phyloP scores from a whole-genome alignment of 768 basidiomycete species.

The Xerocomus spinulosus region DNA sequence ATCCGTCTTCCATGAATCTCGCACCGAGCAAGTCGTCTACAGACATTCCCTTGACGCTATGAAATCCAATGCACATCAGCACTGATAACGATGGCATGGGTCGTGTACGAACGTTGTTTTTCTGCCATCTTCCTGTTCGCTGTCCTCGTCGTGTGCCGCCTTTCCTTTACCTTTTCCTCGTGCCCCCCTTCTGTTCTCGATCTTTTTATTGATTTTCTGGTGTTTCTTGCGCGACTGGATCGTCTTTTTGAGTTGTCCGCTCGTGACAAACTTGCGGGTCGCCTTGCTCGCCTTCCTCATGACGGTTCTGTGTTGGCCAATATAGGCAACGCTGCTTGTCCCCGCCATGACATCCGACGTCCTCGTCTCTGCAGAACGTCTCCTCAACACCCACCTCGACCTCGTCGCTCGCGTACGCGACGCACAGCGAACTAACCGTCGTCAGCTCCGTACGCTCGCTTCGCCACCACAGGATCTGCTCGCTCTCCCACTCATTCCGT shows the following conservation, averaged over 20 bases:
- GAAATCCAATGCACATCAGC: conserved; percentile 2
- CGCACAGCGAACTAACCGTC: conserved; percentile 53
- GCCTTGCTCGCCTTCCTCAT: conserved; percentile 63
- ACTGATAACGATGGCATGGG: neutral
- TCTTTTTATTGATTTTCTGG: conserved; percentile 69
- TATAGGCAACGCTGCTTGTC: conserved; percentile 17
- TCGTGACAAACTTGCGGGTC: conserved; percentile 82
- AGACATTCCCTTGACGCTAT: conserved; percentile 44
- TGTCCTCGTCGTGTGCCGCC: conserved; percentile 25
- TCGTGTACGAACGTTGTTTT: conserved; percentile 10
- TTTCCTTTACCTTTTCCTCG: conserved; percentile 35
- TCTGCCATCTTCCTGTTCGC: conserved; percentile 13
- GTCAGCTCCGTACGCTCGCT: conserved; percentile 49
- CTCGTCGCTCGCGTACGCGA: conserved; percentile 53
- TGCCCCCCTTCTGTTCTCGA: conserved; percentile 52
- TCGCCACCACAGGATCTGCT: conserved; percentile 55
- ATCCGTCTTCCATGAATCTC: conserved; percentile 64
- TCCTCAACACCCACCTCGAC: conserved; percentile 57
- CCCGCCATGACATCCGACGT: conserved; percentile 34
- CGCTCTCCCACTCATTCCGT: conserved; percentile 53
- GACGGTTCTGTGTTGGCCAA: neutral
- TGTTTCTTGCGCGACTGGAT: conserved; percentile 82
- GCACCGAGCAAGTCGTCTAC: conserved; percentile 76
- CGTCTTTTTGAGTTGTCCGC: conserved; percentile 82
- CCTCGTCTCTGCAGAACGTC: conserved; percentile 58